Evolutionary conservation across 129 eudicot genomes (phyloP), one percentile per base, ranked within the genome.

Genomic region (Lactuca sativa): DNA sequence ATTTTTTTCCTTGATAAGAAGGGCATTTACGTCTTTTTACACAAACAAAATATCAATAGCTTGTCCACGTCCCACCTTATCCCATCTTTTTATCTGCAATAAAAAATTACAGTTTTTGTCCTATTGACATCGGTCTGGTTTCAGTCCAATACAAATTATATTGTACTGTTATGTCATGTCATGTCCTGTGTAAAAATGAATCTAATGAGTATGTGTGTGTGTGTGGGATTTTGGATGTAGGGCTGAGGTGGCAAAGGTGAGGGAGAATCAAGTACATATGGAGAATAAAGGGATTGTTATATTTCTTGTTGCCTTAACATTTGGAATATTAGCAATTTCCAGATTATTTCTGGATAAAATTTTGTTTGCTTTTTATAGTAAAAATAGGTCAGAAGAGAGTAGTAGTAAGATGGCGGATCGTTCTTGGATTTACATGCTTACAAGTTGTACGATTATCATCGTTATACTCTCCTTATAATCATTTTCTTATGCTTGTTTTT

Each of bases 281-380:
- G 99, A 95, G 85, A 90, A 88, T 60, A 95, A 90, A 78, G 99
- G 99, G 59, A 74, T 86, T 52, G 85, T 87, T 55, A 77, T 95
- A 25, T 87, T 95, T 75, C 89, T 95, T 76, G 77, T 83, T 71
- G 82, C 95, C 44, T 63, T 86, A 71, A 51, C 69, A 74, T 95
- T 95, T 77, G 96, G 90, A 37, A 56, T 79, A 51, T 66, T 90
- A 60, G 93, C 89, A 9, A 36, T 95, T 72, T 52, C 80, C 55
- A 87, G 88, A 82, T 61, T 86, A 69, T 78, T 84, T 64, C 63
- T 81, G 81, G 93, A 86, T 70, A 76, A 66, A 66, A 80, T 83
- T 17, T 73, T 74, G 78, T 81, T 77, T 74, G 74, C 80, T 74
- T 65, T 74, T 41, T 48, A 74, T 80, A 82, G 89, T 59, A 72